Evolutionary conservation across 345 rosid species (phyloP).

Genomic region (Dipteronia dyeriana): DNA sequence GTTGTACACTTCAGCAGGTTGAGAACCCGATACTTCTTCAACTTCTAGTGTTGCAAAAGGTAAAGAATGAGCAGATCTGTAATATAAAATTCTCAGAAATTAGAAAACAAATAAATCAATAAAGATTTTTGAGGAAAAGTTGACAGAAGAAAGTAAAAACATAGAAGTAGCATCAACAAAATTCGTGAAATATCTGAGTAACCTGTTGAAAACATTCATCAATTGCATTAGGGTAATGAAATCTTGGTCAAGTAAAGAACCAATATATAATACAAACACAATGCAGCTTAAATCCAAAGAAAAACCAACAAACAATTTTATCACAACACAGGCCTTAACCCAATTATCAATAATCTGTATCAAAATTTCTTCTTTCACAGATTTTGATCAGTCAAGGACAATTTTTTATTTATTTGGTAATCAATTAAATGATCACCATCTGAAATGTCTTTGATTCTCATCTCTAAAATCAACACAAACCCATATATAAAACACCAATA

Average conservation of each 20-base stretch:
- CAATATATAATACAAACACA: not conserved
- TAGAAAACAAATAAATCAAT: not conserved
- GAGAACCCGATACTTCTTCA: slow-evolving; percentile 79
- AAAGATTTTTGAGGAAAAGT: not conserved
- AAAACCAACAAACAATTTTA: not conserved
- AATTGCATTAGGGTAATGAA: not conserved
- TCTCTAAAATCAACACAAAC: not conserved
- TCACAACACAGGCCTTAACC: not conserved
- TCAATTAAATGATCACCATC: too few species aligned
- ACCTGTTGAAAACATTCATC: not conserved
- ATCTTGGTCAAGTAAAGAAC: not conserved
- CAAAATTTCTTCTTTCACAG: not conserved
- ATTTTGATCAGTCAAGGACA: not conserved
- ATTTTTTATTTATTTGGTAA: not conserved
- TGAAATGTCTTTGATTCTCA: not conserved
- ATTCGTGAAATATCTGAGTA: too few species aligned
- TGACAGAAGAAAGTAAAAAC: too few species aligned
- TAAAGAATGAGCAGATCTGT: slow-evolving; percentile 71
- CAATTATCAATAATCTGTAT: not conserved
- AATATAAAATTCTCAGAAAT: not conserved
- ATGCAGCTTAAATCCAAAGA: not conserved
- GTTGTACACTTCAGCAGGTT: slow-evolving; percentile 84
- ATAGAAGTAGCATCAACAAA: too few species aligned
- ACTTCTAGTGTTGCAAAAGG: slow-evolving; percentile 85
- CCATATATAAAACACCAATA: not conserved